Base-by-base conservation (phyloP, 2,329 filamentous ascomycete species). In the Helminthosporium solani region DNA sequence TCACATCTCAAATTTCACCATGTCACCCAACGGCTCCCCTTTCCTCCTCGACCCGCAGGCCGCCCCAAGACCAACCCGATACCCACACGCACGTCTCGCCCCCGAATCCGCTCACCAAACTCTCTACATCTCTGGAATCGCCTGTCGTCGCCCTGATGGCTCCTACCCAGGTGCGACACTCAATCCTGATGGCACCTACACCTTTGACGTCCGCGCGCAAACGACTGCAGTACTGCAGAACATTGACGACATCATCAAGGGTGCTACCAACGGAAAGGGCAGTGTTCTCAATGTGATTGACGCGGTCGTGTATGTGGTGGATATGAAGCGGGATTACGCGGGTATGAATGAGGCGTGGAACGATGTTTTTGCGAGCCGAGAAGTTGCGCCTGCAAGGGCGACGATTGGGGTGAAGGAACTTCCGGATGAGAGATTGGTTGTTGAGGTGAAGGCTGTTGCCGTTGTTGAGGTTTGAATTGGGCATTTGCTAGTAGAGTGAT, bases 381-480 rank as follows among this genome's bases (percentile, higher is more conserved):
- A 18, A 7, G 15, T 18, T 9, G 40, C 40, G 21, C 40, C 40
- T 15, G 40, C 40, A n/a, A 42, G 40, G 40, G 40, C 40, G n/a
- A 42, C 40, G 7, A 34, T 42, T 18, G 40, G 40, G 15, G 40
- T 33, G 7, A 42, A 27, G 40, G 40, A 42, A 28, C 20, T 42
- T n/a, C 40, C 40, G n/a, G 40, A 42, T 33, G 23, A 2, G 18
- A 33, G 40, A 3, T 7, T 42, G 27, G 21, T 33, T 18, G 40
- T 42, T 9, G 40, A 42, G 40, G 28, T 42, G n/a, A 42, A 42
- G 40, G 40, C 40, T 42, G 40, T 42, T 16, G 40, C 40, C 4
- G 40, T 42, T 20, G 40, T 42, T 16, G 40, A 42, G 6, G 16
- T 14, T 7, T 38, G n/a, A n/a, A n/a, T n/a, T n/a, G n/a, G n/a